Conservation (phyloP, 225 moss, liverwort and hornwort species). For the Takakia lepidozioides region DNA sequence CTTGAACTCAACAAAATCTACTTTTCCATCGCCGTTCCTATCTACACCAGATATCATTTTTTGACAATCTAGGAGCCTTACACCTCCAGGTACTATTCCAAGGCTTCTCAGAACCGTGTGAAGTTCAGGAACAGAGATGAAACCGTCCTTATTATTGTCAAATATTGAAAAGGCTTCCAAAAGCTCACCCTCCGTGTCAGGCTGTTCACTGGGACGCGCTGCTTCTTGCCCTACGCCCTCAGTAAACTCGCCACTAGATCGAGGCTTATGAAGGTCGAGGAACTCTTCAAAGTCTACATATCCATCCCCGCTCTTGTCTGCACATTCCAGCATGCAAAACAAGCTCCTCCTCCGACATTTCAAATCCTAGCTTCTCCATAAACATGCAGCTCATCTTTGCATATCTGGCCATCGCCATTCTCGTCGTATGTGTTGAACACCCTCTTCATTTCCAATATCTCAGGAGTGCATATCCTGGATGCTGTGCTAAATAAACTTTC, state of each 20-base stretch:
- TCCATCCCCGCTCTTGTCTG: constrained; percentile 21
- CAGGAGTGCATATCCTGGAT: too few relatives aligned
- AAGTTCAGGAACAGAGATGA: constrained; percentile 29
- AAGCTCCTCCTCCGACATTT: constrained; percentile 19
- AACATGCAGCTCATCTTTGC: constrained; percentile 15
- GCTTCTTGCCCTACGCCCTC: too few relatives aligned
- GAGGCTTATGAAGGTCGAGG: constrained; percentile 25
- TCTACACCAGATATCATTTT: constrained; percentile 43
- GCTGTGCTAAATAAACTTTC: too few relatives aligned
- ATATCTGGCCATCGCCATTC: constrained; percentile 21
- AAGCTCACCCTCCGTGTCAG: constrained; percentile 17
- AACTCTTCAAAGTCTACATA: constrained; percentile 31
- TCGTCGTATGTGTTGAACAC: constrained; percentile 22
- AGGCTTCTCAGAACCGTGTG: constrained; percentile 23
- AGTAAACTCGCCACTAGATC: too few relatives aligned
- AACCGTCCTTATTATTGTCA: constrained; percentile 35
- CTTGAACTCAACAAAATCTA: constrained; percentile 49
- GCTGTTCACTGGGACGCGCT: too few relatives aligned
- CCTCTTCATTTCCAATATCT: constrained; percentile 14
- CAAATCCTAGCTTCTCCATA: constrained; percentile 20
- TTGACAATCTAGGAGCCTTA: constrained; percentile 24
- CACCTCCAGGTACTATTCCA: constrained; percentile 21
- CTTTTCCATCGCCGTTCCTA: constrained; percentile 33
- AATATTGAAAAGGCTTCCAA: constrained; percentile 32
- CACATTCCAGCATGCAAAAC: constrained; percentile 11